Conservation (phyloP, 176 grass and related monocot species). For the Oryza officinalis region DNA sequence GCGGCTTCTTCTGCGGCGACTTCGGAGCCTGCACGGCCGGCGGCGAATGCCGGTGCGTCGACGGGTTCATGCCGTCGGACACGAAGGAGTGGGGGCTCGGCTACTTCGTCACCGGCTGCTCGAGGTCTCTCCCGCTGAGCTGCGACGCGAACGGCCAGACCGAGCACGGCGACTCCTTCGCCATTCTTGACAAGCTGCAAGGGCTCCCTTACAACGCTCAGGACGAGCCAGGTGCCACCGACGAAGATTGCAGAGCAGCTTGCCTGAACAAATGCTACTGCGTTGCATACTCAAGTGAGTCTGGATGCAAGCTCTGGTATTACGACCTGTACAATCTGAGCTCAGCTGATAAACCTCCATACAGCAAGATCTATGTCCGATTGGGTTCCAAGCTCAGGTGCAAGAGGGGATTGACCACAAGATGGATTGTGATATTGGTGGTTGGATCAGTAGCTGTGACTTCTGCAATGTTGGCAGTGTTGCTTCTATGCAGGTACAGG, state of each 20-base stretch:
- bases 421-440: background rate
- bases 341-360: slow-evolving; percentile 7
- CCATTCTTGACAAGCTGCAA: slow-evolving; percentile 22
- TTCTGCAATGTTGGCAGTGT: slow-evolving; percentile 2
- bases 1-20: slow-evolving; percentile 46
- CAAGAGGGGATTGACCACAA: slow-evolving; percentile 18
- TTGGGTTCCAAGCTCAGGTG: slow-evolving; percentile 23
- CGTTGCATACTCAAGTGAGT: slow-evolving; percentile 31
- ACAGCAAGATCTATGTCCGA: slow-evolving; percentile 22
- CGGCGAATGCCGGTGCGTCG: slow-evolving; percentile 25
- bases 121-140: slow-evolving; percentile 41
- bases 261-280: slow-evolving; percentile 50
- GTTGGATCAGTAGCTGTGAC: background rate
- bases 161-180: slow-evolving; percentile 28
- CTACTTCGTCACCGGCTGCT: slow-evolving; percentile 43
- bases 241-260: slow-evolving; percentile 33
- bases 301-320: slow-evolving; percentile 44
- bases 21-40: slow-evolving; percentile 33
- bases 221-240: background rate
- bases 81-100: slow-evolving; percentile 22
- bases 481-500: slow-evolving; percentile 35
- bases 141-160: slow-evolving; percentile 20
- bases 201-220: slow-evolving; percentile 38
- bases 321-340: slow-evolving; percentile 29
- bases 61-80: slow-evolving; percentile 38